Evolutionary conservation across 306 rosid genomes (phyloP).

Genomic region (Hylodesmum podocarpum): DNA sequence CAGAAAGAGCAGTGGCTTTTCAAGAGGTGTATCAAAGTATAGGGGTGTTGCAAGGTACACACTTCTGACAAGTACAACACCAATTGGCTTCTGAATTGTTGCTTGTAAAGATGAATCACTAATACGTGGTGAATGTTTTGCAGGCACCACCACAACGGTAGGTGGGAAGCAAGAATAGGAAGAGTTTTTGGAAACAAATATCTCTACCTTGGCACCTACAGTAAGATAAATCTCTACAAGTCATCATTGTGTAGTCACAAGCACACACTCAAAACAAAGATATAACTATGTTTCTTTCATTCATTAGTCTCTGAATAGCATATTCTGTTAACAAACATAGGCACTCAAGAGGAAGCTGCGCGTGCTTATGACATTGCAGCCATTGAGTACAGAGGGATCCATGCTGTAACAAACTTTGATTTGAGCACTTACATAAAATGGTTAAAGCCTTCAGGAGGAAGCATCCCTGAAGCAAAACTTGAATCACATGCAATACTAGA

Average conservation of each 20-base stretch:
- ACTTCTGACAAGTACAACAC: background rate
- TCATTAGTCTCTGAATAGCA: constrained; percentile 4
- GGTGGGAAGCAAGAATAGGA: constrained; percentile 98
- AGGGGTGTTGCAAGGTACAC: constrained; percentile 88
- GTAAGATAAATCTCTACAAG: constrained; percentile 48
- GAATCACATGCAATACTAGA: constrained; percentile 34
- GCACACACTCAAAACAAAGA: background rate
- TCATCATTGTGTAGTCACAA: background rate
- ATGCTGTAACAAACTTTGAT: constrained; percentile 91
- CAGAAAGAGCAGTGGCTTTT: constrained; percentile 92
- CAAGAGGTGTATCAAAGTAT: constrained; percentile 91
- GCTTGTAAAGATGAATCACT: constrained; percentile 14
- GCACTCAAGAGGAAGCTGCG: constrained; percentile 94
- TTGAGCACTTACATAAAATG: constrained; percentile 77
- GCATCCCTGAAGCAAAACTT: constrained; percentile 10
- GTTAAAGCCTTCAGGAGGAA: constrained; percentile 55
- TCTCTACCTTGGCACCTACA: constrained; percentile 87
- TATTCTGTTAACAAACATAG: constrained; percentile 31
- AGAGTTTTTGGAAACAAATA: constrained; percentile 94
- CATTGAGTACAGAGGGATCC: constrained; percentile 82
- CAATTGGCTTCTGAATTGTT: background rate
- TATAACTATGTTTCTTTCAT: background rate
- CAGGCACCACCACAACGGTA: constrained; percentile 92
- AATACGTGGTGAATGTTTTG: background rate
- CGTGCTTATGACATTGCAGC: constrained; percentile 90